Base-by-base conservation (phyloP, 352 stramenopile genomes). In the Phytophthora cryptogea region DNA sequence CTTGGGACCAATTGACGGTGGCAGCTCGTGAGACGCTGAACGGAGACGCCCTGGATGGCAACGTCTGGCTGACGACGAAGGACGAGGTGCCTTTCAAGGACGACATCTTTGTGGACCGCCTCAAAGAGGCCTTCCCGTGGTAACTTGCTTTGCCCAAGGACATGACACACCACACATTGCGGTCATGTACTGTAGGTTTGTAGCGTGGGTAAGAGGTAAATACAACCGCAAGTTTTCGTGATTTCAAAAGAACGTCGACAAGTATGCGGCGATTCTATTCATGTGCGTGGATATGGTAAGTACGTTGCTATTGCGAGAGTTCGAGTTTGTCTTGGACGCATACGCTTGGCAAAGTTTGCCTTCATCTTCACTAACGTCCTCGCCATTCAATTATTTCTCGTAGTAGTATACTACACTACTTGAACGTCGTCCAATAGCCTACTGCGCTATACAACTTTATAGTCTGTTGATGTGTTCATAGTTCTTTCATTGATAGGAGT, bases 1-100 rank as follows among this genome's bases (percentile, higher is more conserved):
- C 58, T 20, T 70, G 59, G 52, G 68, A 63, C n/a, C 58, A 68
- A 43, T 45, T 71, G 16, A 73, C 54, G 30, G 56, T 62, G 11
- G 52, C 56, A 5, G 66, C 66, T 20, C 56, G 63, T 3, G 54
- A 68, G 20, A 56, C 54, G 4, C 35, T 68, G 27, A 64, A 63
- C 16, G 16, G 44, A 11, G 36, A 55, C 9, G 53, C 33, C 4
- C 51, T 68, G 9, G 45, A 63, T 32, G 53, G 44, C 5, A 63
- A 54, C 0, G 40, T 51, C 11, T 63, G 47, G 32, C 30, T 59
- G 40, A 47, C 36, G 13, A n/a, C 28, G 2, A 63, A 57, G 43
- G 47, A 58, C 13, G 20, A 63, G 32, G 43, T 59, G 27, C 54
- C 60, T 8, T 46, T 68, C 14, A 64, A 68, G 33, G 54, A 63